A percentile compares a stretch with the other conserved stretches of the same genome.
These are phyloP conservation scores for Pterocarpus macrocarpus DNA, from an alignment of 306 rosid genomes.

Conservation along the genomic window DNA sequence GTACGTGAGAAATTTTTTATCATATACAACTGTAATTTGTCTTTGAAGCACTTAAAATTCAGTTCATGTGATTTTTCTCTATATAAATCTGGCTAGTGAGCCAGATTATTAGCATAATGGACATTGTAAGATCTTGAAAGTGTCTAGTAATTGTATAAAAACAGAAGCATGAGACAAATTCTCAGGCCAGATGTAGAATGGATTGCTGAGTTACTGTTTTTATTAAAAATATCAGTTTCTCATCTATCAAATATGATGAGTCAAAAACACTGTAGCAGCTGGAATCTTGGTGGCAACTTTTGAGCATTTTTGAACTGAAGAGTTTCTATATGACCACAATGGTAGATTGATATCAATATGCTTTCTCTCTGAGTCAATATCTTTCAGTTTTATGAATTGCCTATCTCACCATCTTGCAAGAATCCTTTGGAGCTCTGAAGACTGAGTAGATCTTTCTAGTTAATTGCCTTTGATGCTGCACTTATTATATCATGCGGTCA, in stretches of 20 bases:
- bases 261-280: not conserved
- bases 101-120: not conserved
- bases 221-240: not conserved
- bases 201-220: not conserved
- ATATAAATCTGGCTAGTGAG: conserved; percentile 29
- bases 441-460: not conserved
- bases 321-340: not conserved
- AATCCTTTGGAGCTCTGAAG: not conserved
- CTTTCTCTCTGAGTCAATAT: not conserved
- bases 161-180: not conserved
- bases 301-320: not conserved
- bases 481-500: not conserved
- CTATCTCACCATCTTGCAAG: conserved; percentile 15
- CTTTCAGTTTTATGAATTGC: conserved; percentile 21
- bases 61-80: not conserved
- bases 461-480: not conserved
- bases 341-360: not conserved
- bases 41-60: not conserved
- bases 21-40: conserved; percentile 6
- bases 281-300: not conserved
- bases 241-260: conserved; percentile 8
- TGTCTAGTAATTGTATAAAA: conserved; percentile 8
- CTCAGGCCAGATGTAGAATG: not conserved
- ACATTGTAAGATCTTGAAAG: conserved; percentile 2
- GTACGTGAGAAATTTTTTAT: conserved; percentile 3